phyloP scores from a whole-genome alignment of 345 rosid genomes.

The Murraya paniculata region DNA sequence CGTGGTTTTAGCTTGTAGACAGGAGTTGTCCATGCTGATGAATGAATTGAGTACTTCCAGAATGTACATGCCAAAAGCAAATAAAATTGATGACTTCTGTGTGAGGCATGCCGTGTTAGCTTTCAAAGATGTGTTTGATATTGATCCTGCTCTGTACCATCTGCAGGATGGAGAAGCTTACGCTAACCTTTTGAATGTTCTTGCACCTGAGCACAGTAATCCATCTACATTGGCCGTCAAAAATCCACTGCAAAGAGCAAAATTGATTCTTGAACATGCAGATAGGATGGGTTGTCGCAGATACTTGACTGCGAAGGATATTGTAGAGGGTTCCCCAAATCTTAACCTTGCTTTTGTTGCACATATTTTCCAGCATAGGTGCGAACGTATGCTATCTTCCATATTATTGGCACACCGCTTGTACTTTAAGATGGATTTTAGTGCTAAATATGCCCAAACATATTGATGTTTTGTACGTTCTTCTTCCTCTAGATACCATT shows the following conservation, averaged over 20 bases:
- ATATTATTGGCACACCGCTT: not conserved
- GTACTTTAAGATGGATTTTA: not conserved
- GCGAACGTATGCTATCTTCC: slow-evolving; percentile 13
- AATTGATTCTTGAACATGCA: slow-evolving; percentile 88
- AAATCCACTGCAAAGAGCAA: slow-evolving; percentile 69
- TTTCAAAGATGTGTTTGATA: not conserved
- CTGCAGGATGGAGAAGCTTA: slow-evolving; percentile 98
- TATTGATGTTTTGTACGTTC: not conserved
- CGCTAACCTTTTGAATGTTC: slow-evolving; percentile 82
- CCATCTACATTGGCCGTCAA: slow-evolving; percentile 53
- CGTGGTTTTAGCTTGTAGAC: not conserved
- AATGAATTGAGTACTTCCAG: not conserved
- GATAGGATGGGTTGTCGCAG: slow-evolving; percentile 97
- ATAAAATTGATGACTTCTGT: not conserved
- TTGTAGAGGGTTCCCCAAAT: slow-evolving; percentile 94
- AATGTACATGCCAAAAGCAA: not conserved
- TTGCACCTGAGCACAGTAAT: slow-evolving; percentile 83
- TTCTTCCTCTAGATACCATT: not conserved
- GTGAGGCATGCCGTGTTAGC: not conserved
- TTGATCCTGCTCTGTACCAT: slow-evolving; percentile 19
- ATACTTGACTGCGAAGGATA: slow-evolving; percentile 93
- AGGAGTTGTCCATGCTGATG: not conserved
- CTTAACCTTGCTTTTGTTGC: slow-evolving; percentile 98
- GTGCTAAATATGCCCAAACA: not conserved
- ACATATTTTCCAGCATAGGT: slow-evolving; percentile 98